phyloP scores from a whole-genome alignment of 176 grass and related monocot species.

The Rhynchospora pubera region DNA sequence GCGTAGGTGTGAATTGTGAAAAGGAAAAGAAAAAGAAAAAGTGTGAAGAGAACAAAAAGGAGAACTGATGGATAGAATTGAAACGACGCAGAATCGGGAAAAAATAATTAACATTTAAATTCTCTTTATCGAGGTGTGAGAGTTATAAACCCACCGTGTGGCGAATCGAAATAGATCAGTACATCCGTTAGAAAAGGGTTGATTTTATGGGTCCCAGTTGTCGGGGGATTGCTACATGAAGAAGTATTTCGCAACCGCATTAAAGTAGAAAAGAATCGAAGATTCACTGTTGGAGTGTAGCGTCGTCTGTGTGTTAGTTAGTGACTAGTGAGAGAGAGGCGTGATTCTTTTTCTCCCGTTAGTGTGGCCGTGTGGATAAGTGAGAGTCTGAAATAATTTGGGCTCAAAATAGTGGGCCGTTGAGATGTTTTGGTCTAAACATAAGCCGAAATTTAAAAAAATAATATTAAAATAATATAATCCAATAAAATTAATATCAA shows the following conservation, averaged over 20 bases:
- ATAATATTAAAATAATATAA: no score
- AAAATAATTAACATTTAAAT: neutral
- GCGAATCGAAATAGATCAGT: neutral
- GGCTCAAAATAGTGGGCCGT: neutral
- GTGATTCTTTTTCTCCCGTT: neutral
- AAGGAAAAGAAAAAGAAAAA: neutral
- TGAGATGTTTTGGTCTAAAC: neutral
- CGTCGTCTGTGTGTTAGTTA: neutral
- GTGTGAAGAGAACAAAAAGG: neutral
- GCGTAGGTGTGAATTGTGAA: neutral
- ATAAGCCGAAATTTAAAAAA: no score
- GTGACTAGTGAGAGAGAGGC: no score
- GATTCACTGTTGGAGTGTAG: constrained; percentile 8
- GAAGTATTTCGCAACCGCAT: neutral
- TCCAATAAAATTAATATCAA: no score
- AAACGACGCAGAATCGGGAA: constrained; percentile 4
- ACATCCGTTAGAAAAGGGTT: neutral
- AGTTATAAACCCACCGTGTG: neutral
- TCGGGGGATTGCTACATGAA: neutral
- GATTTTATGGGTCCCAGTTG: neutral
- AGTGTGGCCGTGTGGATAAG: neutral
- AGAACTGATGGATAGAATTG: constrained; percentile 24
- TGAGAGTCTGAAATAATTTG: neutral
- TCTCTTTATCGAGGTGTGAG: neutral
- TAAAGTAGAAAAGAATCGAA: neutral